These are phyloP conservation scores for Oenanthe javanica DNA, from an alignment of 140 eudicot genomes.

Conservation along the genomic window DNA sequence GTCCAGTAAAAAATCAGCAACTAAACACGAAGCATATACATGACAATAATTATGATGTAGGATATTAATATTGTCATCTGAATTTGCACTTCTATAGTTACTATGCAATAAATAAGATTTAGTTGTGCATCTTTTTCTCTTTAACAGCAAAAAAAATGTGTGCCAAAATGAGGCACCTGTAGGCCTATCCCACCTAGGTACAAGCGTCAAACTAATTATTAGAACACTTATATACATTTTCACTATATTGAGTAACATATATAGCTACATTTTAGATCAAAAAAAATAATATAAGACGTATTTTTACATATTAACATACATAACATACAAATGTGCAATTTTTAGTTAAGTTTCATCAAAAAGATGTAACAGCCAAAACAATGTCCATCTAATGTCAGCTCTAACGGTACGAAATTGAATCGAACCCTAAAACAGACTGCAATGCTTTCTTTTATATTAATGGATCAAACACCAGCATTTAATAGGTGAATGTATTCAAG, in stretches of 20 bases:
- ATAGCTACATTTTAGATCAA: neutral
- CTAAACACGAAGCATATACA: neutral
- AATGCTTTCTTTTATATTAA: too few species aligned
- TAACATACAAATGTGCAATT: neutral
- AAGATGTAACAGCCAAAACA: neutral
- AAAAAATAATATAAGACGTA: neutral
- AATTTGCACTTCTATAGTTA: neutral
- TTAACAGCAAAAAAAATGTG: neutral
- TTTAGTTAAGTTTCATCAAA: neutral
- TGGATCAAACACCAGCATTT: neutral
- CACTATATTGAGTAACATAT: too few species aligned
- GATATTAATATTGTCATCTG: too few species aligned
- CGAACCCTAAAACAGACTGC: too few species aligned
- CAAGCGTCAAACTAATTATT: neutral
- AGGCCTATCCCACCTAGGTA: neutral
- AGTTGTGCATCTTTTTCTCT: neutral
- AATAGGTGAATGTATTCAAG: neutral
- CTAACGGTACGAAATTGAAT: neutral
- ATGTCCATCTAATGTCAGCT: neutral
- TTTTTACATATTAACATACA: neutral
- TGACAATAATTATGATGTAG: neutral
- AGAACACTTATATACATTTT: neutral
- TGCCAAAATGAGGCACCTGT: neutral
- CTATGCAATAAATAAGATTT: neutral
- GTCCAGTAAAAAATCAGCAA: neutral